Evolutionary conservation across 805 yeast genomes (phyloP).

Genomic region (Kluyveromyces nonfermentans): DNA sequence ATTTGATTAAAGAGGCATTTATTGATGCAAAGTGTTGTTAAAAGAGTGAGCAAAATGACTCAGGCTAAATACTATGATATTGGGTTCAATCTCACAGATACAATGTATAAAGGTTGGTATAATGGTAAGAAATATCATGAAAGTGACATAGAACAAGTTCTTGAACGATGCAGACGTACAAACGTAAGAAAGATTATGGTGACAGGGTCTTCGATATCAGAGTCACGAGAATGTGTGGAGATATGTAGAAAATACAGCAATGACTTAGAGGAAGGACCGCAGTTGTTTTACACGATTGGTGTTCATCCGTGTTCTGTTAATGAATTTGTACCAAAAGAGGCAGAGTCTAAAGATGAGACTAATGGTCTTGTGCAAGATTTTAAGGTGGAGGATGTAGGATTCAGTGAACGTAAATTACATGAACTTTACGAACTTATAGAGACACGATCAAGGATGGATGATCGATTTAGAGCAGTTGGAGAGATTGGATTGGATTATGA

Average conservation of each 20-base stretch:
- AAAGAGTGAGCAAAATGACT: not conserved
- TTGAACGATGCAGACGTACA: slow-evolving; percentile 54
- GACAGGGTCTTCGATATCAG: slow-evolving; percentile 73
- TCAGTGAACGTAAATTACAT: slow-evolving; percentile 12
- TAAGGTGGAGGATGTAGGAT: slow-evolving; percentile 6
- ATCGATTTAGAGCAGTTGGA: slow-evolving; percentile 77
- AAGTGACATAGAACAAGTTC: slow-evolving; percentile 53
- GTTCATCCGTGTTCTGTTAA: slow-evolving; percentile 88
- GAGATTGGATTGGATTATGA: slow-evolving; percentile 96
- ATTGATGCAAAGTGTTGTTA: not conserved
- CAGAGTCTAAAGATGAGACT: slow-evolving; percentile 21
- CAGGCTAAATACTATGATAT: slow-evolving; percentile 31
- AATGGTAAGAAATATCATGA: slow-evolving; percentile 61
- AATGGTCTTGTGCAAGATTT: slow-evolving; percentile 9
- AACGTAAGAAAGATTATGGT: slow-evolving; percentile 64
- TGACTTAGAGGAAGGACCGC: slow-evolving; percentile 6
- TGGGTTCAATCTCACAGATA: slow-evolving; percentile 77
- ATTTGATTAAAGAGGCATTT: too few relatives aligned
- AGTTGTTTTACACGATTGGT: slow-evolving; percentile 67
- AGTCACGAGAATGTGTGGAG: slow-evolving; percentile 52
- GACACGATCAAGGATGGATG: slow-evolving; percentile 37
- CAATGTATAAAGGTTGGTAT: slow-evolving; percentile 78
- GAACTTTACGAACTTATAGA: slow-evolving; percentile 42
- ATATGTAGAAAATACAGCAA: slow-evolving; percentile 32
- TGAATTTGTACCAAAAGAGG: slow-evolving; percentile 34